Percentiles rank a stretch among this genome's conserved stretches.
Evolutionary conservation across 345 rosid genomes (phyloP).

Genomic region (Populus davidiana): DNA sequence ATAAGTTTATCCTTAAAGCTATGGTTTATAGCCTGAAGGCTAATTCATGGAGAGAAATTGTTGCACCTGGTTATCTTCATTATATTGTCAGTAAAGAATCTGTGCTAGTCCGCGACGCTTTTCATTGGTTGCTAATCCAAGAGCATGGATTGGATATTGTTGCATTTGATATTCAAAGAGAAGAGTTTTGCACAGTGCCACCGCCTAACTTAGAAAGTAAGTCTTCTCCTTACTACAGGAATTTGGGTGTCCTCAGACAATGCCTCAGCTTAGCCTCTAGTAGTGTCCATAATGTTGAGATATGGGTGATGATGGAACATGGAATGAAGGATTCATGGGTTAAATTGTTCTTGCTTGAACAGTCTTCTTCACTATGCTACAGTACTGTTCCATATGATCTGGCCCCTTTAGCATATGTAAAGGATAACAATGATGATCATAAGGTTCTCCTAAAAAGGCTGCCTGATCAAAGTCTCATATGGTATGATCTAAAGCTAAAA

Average conservation of each 20-base stretch:
- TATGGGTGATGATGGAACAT: neutral
- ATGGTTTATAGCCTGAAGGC: neutral
- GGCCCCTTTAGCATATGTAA: too few species aligned
- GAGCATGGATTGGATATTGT: neutral
- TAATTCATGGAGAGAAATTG: neutral
- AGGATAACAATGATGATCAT: too few species aligned
- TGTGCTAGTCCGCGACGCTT: neutral
- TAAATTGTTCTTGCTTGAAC: too few species aligned
- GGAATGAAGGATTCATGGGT: too few species aligned
- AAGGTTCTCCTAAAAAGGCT: too few species aligned
- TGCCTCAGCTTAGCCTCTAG: neutral
- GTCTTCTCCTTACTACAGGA: neutral
- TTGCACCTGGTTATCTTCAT: neutral
- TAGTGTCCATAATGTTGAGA: neutral
- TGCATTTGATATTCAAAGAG: neutral
- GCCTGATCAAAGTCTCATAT: too few species aligned
- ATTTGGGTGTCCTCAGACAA: neutral
- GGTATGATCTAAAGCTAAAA: too few species aligned
- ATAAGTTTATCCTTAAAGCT: too few species aligned
- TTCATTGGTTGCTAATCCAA: neutral
- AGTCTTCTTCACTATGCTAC: too few species aligned
- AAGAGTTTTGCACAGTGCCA: neutral
- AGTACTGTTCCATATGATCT: too few species aligned
- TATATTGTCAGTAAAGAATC: neutral
- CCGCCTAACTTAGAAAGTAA: neutral